Base-by-base conservation (phyloP, 371 early-diverging fungal genomes). In the Chytridium lagenaria region DNA sequence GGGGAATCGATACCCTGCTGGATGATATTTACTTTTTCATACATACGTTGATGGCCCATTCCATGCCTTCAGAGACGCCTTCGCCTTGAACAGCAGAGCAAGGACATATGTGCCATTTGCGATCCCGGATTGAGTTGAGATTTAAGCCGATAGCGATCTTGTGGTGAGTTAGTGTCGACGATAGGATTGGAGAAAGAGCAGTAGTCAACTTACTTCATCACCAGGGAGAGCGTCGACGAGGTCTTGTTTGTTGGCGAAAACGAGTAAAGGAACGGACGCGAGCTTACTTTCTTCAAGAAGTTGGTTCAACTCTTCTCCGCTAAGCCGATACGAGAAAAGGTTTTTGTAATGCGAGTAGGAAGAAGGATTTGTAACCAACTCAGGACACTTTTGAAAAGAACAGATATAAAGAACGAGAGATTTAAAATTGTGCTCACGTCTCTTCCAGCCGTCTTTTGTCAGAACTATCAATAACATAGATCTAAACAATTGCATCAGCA, bases 241-340 rank as follows among this genome's bases (percentile, higher is more conserved):
- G 61, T 88, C 88, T 66, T 86, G 86, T 69, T 88, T 86, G 77
- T 87, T 86, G 23, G 87, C 87, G 74, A 85, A 78, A 19, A 88
- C 86, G 30, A 85, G 78, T 5, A 88, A 57, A 19, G 87, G 84
- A 5, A 84, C 87, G 0, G 75, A 83, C 22, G 78, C 77, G 31
- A 86, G 77, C 61, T 86, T 86, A 2, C 50, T n/a, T 51, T 87
- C 87, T 51, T 81, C 80, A 12, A 87, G 77, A 12, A 87, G 75
- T 19, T 75, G 70, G 36, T 74, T 76, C n/a, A 87, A 75, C 67
- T 87, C 86, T 59, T 77, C 51, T 22, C 85, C 86, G 2, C 85
- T 86, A 59, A 38, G 44, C 31, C 40, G 50, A 40, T 44, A n/a
- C n/a, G 50, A 15, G 50, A 50, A 50, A 50, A 50, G 50, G 16